These are phyloP conservation scores for Ceratocystis destructans DNA, from an alignment of 2,329 filamentous ascomycete species.

Conservation along the genomic window DNA sequence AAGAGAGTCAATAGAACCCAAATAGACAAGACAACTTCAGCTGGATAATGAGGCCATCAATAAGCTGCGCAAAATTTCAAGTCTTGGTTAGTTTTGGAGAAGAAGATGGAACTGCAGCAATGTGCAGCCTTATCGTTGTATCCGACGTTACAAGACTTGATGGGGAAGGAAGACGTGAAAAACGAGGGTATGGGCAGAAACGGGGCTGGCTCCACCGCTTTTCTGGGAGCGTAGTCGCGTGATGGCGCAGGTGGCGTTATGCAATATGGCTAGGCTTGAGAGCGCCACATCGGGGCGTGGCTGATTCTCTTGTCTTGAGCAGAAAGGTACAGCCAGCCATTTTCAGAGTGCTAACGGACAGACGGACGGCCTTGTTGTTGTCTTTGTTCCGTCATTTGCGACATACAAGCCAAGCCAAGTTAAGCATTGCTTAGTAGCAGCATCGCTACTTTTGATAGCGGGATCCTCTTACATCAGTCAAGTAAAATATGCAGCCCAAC, in stretches of 20 bases:
- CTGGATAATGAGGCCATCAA: not conserved
- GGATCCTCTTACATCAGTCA: too few relatives aligned
- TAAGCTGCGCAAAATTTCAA: not conserved
- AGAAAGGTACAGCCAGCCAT: not conserved
- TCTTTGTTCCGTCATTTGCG: not conserved
- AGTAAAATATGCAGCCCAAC: too few relatives aligned
- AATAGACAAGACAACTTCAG: not conserved
- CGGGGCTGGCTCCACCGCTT: conserved; percentile 2
- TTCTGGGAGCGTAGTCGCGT: not conserved
- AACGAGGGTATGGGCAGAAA: conserved; percentile 11
- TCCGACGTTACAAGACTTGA: not conserved
- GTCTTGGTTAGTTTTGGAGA: not conserved
- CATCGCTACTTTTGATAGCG: too few relatives aligned
- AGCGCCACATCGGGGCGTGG: not conserved
- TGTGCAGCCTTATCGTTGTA: conserved; percentile 10
- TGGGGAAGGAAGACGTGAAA: conserved; percentile 5
- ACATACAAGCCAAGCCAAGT: too few relatives aligned
- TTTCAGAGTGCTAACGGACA: not conserved
- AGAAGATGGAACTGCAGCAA: not conserved
- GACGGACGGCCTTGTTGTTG: not conserved
- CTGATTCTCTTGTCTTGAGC: not conserved
- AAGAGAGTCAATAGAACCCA: not conserved
- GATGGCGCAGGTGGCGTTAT: not conserved
- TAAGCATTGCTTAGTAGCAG: too few relatives aligned
- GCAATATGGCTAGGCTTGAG: not conserved